Percentiles rank a stretch among this genome's conserved stretches.
These are phyloP conservation scores for Truncatella angustata DNA, from an alignment of 2,329 filamentous ascomycete genomes.

Conservation along the genomic window DNA sequence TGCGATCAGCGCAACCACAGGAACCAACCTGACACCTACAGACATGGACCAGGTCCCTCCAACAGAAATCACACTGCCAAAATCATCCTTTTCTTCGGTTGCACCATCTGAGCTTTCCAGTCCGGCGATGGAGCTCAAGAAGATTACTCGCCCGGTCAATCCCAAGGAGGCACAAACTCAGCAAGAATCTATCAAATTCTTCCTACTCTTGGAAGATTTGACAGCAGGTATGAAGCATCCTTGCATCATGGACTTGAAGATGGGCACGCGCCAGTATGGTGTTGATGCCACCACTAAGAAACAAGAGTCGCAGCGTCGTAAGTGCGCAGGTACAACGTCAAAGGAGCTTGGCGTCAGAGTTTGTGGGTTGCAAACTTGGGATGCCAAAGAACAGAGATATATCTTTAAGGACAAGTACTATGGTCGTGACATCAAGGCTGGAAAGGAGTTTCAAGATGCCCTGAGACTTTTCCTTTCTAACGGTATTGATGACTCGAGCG, in stretches of 20 bases:
- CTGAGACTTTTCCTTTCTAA: conserved; percentile 90
- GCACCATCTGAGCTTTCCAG: conserved; percentile 35
- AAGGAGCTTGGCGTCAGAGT: conserved; percentile 87
- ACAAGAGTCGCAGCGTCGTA: conserved; percentile 85
- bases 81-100: conserved; percentile 34
- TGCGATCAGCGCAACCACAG: not conserved
- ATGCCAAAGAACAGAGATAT: conserved; percentile 77
- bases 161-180: conserved; percentile 73
- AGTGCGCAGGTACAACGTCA: conserved; percentile 90
- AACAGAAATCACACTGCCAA: conserved; percentile 3
- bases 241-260: conserved; percentile 96
- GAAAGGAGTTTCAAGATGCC: conserved; percentile 83
- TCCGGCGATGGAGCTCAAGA: conserved; percentile 35
- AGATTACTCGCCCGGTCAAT: conserved; percentile 63
- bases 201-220: conserved; percentile 88
- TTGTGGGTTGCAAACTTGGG: conserved; percentile 96
- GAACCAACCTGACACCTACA: conserved; percentile 9
- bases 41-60: not conserved
- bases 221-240: conserved; percentile 95
- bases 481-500: conserved; percentile 75
- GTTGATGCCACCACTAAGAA: conserved; percentile 91
- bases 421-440: conserved; percentile 82
- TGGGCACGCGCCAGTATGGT: conserved; percentile 97
- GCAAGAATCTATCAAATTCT: conserved; percentile 73
- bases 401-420: conserved; percentile 99